phyloP scores from a whole-genome alignment of 78 protist genomes.

The Dictyostelium capitatum region DNA sequence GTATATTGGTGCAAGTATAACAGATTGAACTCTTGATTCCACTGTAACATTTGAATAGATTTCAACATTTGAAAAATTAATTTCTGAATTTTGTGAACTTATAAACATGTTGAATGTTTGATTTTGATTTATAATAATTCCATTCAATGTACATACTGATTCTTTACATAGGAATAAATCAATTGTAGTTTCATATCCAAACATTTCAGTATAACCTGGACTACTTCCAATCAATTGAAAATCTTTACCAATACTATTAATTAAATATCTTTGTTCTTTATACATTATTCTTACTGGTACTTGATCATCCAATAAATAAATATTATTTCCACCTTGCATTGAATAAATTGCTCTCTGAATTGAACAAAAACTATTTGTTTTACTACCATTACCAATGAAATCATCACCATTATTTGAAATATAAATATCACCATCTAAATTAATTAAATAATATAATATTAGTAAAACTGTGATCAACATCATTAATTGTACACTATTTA shows the following conservation, averaged over 20 bases:
- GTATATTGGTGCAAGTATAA: no score
- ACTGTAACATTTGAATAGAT: no score
- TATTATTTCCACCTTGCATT: background rate
- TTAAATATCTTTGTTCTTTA: background rate
- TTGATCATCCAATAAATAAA: background rate
- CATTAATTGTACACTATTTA: background rate
- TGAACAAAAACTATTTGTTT: constrained; percentile 20
- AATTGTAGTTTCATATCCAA: background rate
- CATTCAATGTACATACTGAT: background rate
- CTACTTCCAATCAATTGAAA: background rate
- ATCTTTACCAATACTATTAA: background rate
- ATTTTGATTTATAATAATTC: background rate
- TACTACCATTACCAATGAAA: constrained; percentile 18
- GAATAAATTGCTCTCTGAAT: constrained; percentile 16
- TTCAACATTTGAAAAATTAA: no score
- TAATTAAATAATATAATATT: background rate
- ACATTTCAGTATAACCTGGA: background rate
- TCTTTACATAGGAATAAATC: background rate
- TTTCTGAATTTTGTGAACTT: background rate
- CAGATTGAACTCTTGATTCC: no score
- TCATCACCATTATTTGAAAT: constrained; percentile 13
- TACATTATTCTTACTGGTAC: background rate
- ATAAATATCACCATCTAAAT: constrained; percentile 20
- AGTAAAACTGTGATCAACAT: background rate
- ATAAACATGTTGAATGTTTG: background rate